Base-by-base conservation (phyloP, 2,329 filamentous ascomycete species). In the Stylonectria norvegica region DNA sequence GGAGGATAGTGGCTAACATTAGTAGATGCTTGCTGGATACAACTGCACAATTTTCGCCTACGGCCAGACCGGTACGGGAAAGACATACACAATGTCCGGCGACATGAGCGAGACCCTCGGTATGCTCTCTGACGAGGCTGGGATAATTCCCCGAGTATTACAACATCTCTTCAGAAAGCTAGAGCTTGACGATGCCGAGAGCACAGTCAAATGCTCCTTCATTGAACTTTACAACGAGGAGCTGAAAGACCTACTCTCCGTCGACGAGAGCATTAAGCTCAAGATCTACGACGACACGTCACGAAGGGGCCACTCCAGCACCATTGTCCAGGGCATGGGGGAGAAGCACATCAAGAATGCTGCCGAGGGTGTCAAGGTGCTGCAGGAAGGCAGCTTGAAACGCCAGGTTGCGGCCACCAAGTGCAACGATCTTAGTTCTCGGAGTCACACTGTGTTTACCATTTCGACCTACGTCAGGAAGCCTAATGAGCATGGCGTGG, bases 31-130 rank as follows among this genome's bases (percentile, higher is more conserved):
- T 29, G 78, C 83, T 17, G 93, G 93, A 37, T 97, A 88, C 69
- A 98, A 98, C 64, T 98, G 93, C 68, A 98, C 93, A 5, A 95
- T 98, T 45, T 98, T 98, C 57, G 93, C 93, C 22, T 98, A 98
- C 63, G 93, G 93, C 18, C 93, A 98, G 64, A 98, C 93, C 0
- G 93, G 93, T 31, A 98, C 93, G 0, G 93, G 93, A 55, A 98
- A 98, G 66, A 98, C 93, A 11, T 98, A 98, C 66, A 98, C 93
- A 17, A 98, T 98, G 93, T 95, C 91, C 1, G 93, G 93, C 40
- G 91, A 98, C 64, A 96, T 98, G 81, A 87, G 79, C 11, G 87
- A 96, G 55, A 88, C 81, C 0, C 67, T 89, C 25, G 89, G 91
- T 2, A 81, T 95, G 44, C 74, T 95, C 11, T 91, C 91, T 1